Evolutionary conservation across 768 basidiomycete species (phyloP), one percentile per base, ranked within the genome.

Genomic region (Pleurotus tuber-regium): DNA sequence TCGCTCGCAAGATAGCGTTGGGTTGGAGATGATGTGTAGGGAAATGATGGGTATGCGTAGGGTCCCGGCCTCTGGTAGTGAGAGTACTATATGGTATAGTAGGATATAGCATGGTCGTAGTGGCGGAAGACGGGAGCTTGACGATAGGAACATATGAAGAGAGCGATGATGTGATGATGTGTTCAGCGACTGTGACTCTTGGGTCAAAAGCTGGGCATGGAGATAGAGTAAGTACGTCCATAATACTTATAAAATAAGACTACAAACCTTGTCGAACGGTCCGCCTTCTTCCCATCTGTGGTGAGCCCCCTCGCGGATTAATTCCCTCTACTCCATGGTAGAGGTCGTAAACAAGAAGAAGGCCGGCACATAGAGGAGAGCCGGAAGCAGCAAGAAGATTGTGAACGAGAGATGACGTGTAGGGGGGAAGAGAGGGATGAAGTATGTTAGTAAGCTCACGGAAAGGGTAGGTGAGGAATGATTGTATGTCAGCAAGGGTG

Each of bases 1-100:
- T 83, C 0, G 86, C n/a, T 4, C 31, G 46, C 31, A 48, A 31
- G 31, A 48, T 48, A 12, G 46, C 21, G 6, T 31, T 31, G 35
- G 46, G 46, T 19, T 48, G 46, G 21, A 48, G 46, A 23, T 48
- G 35, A 35, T 48, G 46, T 10, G 46, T 23, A 9, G 46, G 31
- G 29, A 48, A 48, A 35, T 19, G 18, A 7, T 48, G 46, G 25
- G 16, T 48, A 16, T 48, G 46, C 3, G 16, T 48, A 21, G 46
- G 46, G n/a, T 48, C 46, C 10, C 31, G 46, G 16, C 16, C 10
- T 24, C 31, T 48, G 18, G 41, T 21, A 21, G 28, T 48, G 19
- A 48, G 29, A 5, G 28, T 48, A 33, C 29, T 33, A n/a, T 48
- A 31, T 7, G 46, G n/a, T 33, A 30, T 21, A 14, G 31, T 33